phyloP scores from a whole-genome alignment of 2,329 filamentous ascomycete species.

The Leptosphaerulina australis region DNA sequence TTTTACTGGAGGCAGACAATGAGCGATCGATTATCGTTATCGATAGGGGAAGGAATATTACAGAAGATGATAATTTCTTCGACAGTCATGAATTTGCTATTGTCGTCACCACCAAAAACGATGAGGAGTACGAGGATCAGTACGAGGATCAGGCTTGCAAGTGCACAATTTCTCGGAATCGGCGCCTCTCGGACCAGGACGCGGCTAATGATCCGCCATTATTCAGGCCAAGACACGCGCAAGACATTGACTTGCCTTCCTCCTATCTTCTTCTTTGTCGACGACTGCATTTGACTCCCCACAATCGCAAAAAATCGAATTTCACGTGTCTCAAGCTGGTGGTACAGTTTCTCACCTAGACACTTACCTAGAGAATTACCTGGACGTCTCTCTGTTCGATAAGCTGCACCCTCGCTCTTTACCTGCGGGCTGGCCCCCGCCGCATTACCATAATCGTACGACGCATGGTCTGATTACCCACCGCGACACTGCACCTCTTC shows the following conservation, averaged over 20 bases:
- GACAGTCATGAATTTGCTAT: too few relatives aligned
- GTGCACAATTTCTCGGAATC: background rate
- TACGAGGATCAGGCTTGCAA: slow-evolving; percentile 14
- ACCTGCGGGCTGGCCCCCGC: slow-evolving; percentile 1
- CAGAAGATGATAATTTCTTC: background rate
- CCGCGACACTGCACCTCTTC: slow-evolving; percentile 12
- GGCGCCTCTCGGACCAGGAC: slow-evolving; percentile 6
- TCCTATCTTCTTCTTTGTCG: slow-evolving; percentile 5
- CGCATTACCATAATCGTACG: slow-evolving; percentile 7
- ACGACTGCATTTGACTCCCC: background rate
- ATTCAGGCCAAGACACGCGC: slow-evolving; percentile 9
- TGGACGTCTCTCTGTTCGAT: background rate
- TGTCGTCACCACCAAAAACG: too few relatives aligned
- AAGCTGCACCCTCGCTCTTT: background rate
- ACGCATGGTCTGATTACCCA: slow-evolving; percentile 14
- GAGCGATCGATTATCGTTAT: background rate
- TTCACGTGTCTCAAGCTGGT: slow-evolving; percentile 7
- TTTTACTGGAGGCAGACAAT: background rate
- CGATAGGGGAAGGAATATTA: background rate
- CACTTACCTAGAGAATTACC: too few relatives aligned
- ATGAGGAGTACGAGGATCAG: background rate
- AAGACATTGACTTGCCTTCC: background rate
- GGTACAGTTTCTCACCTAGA: slow-evolving; percentile 1
- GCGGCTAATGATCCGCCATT: slow-evolving; percentile 4
- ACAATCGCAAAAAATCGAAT: too few relatives aligned